phyloP scores from a whole-genome alignment of 108 stramenopile species.

The Skeletonema menzelii region DNA sequence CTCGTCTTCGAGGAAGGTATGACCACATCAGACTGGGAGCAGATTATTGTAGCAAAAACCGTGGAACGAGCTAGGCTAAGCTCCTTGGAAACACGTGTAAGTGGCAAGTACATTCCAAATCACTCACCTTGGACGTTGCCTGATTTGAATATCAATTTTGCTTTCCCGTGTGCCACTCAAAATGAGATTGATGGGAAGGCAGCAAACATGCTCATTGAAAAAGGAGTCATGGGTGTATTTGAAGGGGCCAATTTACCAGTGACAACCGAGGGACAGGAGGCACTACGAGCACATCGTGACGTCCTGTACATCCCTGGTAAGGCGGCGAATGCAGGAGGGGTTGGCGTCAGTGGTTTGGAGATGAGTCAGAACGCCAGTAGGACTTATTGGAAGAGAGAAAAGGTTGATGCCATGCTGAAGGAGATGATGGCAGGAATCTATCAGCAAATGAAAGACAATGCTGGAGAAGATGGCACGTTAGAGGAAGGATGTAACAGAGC shows the following conservation, averaged over 20 bases:
- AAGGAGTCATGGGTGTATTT: slow-evolving; percentile 59
- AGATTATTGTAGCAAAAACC: slow-evolving; percentile 55
- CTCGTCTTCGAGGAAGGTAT: slow-evolving; percentile 67
- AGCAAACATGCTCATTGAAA: slow-evolving; percentile 54
- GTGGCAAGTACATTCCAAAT: slow-evolving; percentile 43
- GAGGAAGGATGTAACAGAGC: slow-evolving; percentile 88
- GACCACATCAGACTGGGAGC: slow-evolving; percentile 58
- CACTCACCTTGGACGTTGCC: slow-evolving; percentile 54
- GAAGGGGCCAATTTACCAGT: slow-evolving; percentile 85
- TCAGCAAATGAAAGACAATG: slow-evolving; percentile 59
- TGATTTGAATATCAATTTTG: slow-evolving; percentile 53
- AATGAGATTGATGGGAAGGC: slow-evolving; percentile 74
- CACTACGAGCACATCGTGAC: slow-evolving; percentile 47
- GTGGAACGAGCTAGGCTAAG: slow-evolving; percentile 57
- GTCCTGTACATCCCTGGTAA: slow-evolving; percentile 79
- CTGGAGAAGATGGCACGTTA: slow-evolving; percentile 54
- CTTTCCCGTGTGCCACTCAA: slow-evolving; percentile 86
- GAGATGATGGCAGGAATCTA: slow-evolving; percentile 82
- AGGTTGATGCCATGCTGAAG: slow-evolving; percentile 75
- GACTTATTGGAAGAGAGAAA: slow-evolving; percentile 65
- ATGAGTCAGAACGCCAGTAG: slow-evolving; percentile 66
- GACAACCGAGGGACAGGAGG: slow-evolving; percentile 63
- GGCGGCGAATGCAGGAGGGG: slow-evolving; percentile 87
- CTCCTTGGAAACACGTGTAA: slow-evolving; percentile 34
- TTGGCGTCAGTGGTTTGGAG: slow-evolving; percentile 78